These are phyloP conservation scores for Pseudogymnoascus sp. DNA, from an alignment of 2,329 filamentous ascomycete genomes.

Conservation along the genomic window DNA sequence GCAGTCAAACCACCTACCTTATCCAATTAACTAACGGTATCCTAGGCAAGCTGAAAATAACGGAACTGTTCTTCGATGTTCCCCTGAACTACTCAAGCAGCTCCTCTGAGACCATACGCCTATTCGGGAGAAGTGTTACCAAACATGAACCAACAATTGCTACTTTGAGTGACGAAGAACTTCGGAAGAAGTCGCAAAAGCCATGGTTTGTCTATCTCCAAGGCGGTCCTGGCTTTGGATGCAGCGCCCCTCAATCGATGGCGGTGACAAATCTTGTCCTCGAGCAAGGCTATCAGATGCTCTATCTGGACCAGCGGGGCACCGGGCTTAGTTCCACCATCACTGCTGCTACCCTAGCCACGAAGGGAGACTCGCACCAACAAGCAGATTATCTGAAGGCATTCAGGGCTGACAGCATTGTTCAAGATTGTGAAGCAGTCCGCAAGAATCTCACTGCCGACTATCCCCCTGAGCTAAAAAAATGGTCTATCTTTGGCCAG, in stretches of 20 bases:
- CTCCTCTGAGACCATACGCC: conserved; percentile 53
- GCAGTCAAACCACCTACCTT: conserved; percentile 9
- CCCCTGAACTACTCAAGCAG: conserved; percentile 70
- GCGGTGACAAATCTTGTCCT: conserved; percentile 66
- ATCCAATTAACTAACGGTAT: neutral
- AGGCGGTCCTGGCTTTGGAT: conserved; percentile 79
- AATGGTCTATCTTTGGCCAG: conserved; percentile 85
- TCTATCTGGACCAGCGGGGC: conserved; percentile 86
- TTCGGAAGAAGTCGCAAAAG: conserved; percentile 42
- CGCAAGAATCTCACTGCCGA: conserved; percentile 66
- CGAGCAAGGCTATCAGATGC: conserved; percentile 73
- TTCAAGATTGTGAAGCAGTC: conserved; percentile 82
- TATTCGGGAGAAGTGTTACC: conserved; percentile 72
- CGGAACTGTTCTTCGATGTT: conserved; percentile 81
- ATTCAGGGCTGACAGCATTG: conserved; percentile 86
- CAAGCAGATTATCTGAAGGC: conserved; percentile 77
- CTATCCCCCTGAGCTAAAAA: conserved; percentile 62
- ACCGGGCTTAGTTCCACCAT: conserved; percentile 81
- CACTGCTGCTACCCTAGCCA: conserved; percentile 62
- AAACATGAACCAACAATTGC: conserved; percentile 53
- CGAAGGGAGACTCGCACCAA: conserved; percentile 55
- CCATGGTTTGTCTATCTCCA: conserved; percentile 69
- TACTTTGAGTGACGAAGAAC: conserved; percentile 32
- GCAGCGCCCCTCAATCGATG: conserved; percentile 66
- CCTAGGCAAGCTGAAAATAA: conserved; percentile 65